phyloP scores from a whole-genome alignment of 805 yeast genomes.

The Starmera dryadoides region DNA sequence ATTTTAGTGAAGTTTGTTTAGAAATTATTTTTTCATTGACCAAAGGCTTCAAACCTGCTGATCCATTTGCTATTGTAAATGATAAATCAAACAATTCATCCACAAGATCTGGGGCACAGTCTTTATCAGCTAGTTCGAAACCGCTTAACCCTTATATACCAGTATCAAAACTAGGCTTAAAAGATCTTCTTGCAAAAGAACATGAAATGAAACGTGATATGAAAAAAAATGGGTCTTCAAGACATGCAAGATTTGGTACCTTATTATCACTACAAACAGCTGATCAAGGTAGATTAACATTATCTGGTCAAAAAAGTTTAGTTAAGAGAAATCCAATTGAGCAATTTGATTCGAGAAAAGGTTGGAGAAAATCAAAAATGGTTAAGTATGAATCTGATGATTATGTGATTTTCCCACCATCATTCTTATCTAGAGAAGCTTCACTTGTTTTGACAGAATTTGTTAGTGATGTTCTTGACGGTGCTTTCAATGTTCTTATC shows the following conservation, averaged over 20 bases:
- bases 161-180: conserved; percentile 5
- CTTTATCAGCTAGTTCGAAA: too few species aligned
- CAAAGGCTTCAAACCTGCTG: conserved; percentile 41
- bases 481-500: conserved; percentile 66
- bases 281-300: conserved; percentile 50
- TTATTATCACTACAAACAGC: conserved; percentile 63
- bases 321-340: conserved; percentile 47
- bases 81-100: neutral
- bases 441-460: conserved; percentile 32
- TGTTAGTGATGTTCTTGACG: conserved; percentile 56
- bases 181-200: conserved; percentile 54
- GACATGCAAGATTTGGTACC: conserved; percentile 92
- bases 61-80: conserved; percentile 8
- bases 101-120: neutral
- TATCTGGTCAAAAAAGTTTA: conserved; percentile 69
- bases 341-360: conserved; percentile 60
- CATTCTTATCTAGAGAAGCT: conserved; percentile 20
- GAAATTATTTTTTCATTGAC: conserved; percentile 64
- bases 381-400: conserved; percentile 20
- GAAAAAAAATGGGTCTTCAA: conserved; percentile 46
- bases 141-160: too few species aligned
- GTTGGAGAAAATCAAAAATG: conserved; percentile 43
- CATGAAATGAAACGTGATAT: conserved; percentile 41
- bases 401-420: conserved; percentile 23
- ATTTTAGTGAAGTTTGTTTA: conserved; percentile 54